These are phyloP conservation scores for Phytopythium litorale DNA, from an alignment of 352 stramenopile genomes.

Conservation along the genomic window DNA sequence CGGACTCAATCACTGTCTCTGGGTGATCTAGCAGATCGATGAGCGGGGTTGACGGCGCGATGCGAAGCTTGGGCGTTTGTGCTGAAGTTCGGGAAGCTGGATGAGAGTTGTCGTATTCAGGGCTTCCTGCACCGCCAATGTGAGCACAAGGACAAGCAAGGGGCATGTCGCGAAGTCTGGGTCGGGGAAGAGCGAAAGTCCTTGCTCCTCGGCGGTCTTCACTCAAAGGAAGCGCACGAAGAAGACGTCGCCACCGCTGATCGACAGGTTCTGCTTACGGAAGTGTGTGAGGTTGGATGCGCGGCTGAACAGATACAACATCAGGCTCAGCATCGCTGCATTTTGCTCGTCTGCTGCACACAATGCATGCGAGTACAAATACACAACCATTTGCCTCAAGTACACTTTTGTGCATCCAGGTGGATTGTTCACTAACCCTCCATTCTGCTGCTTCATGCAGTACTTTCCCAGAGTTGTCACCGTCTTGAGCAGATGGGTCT, in stretches of 20 bases:
- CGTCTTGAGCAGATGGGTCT: constrained; percentile 11
- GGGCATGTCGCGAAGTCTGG: constrained; percentile 14
- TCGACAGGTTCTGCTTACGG: constrained; percentile 18
- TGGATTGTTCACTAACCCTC: constrained; percentile 25
- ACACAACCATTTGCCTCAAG: constrained; percentile 10
- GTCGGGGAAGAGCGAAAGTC: constrained; percentile 24
- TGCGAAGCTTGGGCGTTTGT: not conserved
- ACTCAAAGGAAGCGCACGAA: constrained; percentile 23
- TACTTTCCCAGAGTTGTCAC: constrained; percentile 11
- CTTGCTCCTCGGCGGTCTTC: constrained; percentile 26
- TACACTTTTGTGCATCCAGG: constrained; percentile 25
- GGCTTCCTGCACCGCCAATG: constrained; percentile 13
- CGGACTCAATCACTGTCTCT: not conserved
- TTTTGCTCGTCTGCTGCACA: constrained; percentile 25
- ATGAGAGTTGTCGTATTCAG: not conserved
- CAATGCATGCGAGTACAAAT: constrained; percentile 19
- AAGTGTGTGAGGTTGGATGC: constrained; percentile 21
- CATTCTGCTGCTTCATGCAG: constrained; percentile 15
- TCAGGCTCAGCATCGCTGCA: constrained; percentile 18
- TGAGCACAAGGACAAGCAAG: constrained; percentile 13
- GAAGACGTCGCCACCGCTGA: constrained; percentile 12
- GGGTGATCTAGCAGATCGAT: constrained; percentile 5
- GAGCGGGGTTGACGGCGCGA: not conserved
- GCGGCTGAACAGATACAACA: constrained; percentile 34
- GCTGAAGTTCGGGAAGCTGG: not conserved